These are phyloP conservation scores for Cryptococcus hybrid DNA, from an alignment of 1,284 basidiomycete species.

Conservation along the genomic window DNA sequence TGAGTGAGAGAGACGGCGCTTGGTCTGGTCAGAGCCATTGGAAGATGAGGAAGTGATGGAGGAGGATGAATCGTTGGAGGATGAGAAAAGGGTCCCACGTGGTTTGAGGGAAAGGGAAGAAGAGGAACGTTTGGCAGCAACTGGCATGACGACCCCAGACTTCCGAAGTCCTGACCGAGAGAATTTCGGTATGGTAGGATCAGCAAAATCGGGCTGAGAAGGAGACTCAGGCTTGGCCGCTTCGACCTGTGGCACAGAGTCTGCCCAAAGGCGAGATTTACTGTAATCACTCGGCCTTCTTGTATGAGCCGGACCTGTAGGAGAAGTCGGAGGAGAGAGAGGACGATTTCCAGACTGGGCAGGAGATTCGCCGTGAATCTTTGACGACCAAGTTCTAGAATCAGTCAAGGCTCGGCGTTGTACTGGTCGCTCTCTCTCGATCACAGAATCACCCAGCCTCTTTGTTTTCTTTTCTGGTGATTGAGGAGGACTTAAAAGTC, in stretches of 20 bases:
- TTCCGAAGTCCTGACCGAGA: constrained; percentile 30
- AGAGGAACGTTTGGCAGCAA: constrained; percentile 18
- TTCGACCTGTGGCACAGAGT: background rate
- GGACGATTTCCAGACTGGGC: constrained; percentile 12
- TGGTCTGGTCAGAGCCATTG: background rate
- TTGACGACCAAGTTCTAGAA: background rate
- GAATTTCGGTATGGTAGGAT: constrained; percentile 29
- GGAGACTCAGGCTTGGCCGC: background rate
- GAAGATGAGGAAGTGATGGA: constrained; percentile 4
- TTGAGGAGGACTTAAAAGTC: constrained; percentile 25
- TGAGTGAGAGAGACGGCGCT: background rate
- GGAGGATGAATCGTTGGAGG: constrained; percentile 8
- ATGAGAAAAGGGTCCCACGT: background rate
- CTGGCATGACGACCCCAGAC: constrained; percentile 32
- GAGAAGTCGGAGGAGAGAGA: constrained; percentile 14
- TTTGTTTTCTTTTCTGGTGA: constrained; percentile 19
- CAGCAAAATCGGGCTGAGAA: constrained; percentile 7
- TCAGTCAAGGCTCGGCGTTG: background rate
- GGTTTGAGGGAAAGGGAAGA: constrained; percentile 11
- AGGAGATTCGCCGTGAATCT: background rate
- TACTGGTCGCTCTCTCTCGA: background rate
- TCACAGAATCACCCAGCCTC: constrained; percentile 2
- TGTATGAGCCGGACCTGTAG: constrained; percentile 2
- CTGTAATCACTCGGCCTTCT: background rate
- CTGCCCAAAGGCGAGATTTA: constrained; percentile 5